Conservation (phyloP, 352 stramenopile species). For the Phytophthora podocarpi region DNA sequence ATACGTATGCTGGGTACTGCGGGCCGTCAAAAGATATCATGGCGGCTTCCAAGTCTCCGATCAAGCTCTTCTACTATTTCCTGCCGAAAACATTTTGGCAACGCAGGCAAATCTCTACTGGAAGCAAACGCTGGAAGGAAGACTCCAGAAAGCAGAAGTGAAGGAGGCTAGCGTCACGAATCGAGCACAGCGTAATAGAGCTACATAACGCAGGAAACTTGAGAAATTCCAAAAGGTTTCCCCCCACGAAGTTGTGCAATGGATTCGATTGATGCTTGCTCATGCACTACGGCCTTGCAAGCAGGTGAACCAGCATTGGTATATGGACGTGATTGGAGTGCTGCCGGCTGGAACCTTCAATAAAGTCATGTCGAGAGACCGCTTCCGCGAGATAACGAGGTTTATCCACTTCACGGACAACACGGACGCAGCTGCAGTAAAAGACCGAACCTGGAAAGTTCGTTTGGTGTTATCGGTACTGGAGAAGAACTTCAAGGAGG, state of each 20-base stretch:
- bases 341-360: slow-evolving; percentile 2
- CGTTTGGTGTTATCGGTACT: background rate
- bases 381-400: background rate
- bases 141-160: background rate
- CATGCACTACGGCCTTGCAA: background rate
- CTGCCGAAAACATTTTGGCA: slow-evolving; percentile 14
- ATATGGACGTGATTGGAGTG: background rate
- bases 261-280: slow-evolving; percentile 8
- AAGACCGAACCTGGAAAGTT: slow-evolving; percentile 14
- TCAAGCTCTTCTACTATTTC: slow-evolving; percentile 18
- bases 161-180: background rate
- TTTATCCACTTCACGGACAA: slow-evolving; percentile 16
- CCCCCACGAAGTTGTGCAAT: slow-evolving; percentile 14
- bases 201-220: background rate
- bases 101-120: slow-evolving; percentile 5
- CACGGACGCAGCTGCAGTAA: background rate
- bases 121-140: background rate
- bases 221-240: background rate
- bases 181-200: background rate
- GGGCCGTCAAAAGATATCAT: background rate
- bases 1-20: slow-evolving; percentile 4
- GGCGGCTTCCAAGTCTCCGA: background rate
- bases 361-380: background rate
- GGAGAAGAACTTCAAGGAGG: slow-evolving; percentile 14
- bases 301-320: background rate